A percentile compares a stretch with the other conserved stretches of the same genome.
These are phyloP conservation scores for Penicillium brevicompactum DNA, from an alignment of 2,329 filamentous ascomycete genomes.

Conservation along the genomic window DNA sequence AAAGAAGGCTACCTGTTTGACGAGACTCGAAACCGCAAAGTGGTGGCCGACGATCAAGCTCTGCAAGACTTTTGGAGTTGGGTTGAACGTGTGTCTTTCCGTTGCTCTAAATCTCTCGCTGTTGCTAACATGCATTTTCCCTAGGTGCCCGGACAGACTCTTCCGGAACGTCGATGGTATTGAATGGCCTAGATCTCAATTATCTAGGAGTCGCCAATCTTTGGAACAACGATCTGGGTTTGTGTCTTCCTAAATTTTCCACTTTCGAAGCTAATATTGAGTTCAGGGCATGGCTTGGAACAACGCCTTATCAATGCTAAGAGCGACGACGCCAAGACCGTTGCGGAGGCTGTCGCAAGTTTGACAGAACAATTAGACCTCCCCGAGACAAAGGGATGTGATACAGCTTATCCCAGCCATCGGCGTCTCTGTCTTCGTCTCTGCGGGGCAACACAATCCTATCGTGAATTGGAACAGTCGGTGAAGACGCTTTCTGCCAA, in stretches of 20 bases:
- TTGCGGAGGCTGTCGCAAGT: constrained; percentile 49
- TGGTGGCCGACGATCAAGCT: constrained; percentile 58
- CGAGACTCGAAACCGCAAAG: constrained; percentile 55
- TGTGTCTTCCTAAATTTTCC: constrained; percentile 6
- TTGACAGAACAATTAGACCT: constrained; percentile 55
- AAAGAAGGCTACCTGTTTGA: constrained; percentile 58
- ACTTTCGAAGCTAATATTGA: constrained; percentile 8
- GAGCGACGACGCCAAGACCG: constrained; percentile 25
- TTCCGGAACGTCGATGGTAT: constrained; percentile 56
- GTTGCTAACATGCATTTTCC: constrained; percentile 10
- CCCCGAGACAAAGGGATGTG: constrained; percentile 53
- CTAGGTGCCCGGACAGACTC: constrained; percentile 43
- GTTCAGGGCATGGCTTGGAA: constrained; percentile 36
- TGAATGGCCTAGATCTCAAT: constrained; percentile 60
- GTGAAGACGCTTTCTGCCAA: constrained; percentile 55
- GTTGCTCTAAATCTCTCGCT: background rate
- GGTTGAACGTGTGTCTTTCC: constrained; percentile 49
- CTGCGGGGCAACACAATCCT: constrained; percentile 60
- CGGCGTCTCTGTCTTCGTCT: constrained; percentile 62
- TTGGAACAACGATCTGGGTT: constrained; percentile 60
- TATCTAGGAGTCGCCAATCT: constrained; percentile 62
- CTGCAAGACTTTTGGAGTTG: constrained; percentile 63
- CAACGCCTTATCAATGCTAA: constrained; percentile 33
- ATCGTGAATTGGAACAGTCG: constrained; percentile 51
- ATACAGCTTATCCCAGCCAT: constrained; percentile 57